Percentiles rank a stretch among this genome's conserved stretches.
phyloP scores from a whole-genome alignment of 805 yeast genomes.

The Huiozyma naganishii region DNA sequence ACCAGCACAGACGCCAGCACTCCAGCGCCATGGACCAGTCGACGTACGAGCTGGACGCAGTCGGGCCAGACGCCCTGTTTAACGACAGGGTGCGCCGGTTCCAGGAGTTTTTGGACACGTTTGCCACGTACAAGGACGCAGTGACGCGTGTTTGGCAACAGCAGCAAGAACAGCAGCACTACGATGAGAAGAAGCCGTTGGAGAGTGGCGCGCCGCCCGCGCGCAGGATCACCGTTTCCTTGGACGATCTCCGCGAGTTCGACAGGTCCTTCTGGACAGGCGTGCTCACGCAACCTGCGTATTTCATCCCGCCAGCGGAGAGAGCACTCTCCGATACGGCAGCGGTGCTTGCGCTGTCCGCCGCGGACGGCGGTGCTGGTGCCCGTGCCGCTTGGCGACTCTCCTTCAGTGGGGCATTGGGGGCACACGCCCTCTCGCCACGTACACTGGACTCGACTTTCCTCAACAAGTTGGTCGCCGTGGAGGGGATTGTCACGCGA shows the following conservation, averaged over 20 bases:
- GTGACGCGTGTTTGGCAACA: conserved; percentile 47
- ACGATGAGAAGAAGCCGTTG: conserved; percentile 29
- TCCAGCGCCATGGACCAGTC: too few species aligned
- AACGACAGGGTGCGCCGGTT: conserved; percentile 81
- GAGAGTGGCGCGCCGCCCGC: conserved; percentile 11
- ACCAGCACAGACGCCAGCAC: too few species aligned
- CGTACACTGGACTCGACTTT: conserved; percentile 70
- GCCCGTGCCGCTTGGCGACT: conserved; percentile 50
- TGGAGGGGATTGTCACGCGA: conserved; percentile 92
- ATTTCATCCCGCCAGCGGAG: conserved; percentile 80
- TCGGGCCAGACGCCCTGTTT: conserved; percentile 38
- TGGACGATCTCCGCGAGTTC: conserved; percentile 82
- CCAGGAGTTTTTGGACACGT: conserved; percentile 68
- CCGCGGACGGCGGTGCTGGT: conserved; percentile 27
- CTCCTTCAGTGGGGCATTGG: conserved; percentile 85
- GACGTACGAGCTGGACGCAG: conserved; percentile 7
- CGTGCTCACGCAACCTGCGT: conserved; percentile 64
- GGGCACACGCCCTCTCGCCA: conserved; percentile 78
- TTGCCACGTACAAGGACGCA: neutral
- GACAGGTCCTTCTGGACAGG: conserved; percentile 74
- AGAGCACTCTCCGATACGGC: conserved; percentile 76
- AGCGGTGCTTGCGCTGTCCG: conserved; percentile 38
- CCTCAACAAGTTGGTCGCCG: conserved; percentile 70
- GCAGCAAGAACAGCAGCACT: conserved; percentile 30
- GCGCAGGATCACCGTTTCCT: conserved; percentile 53